Evolutionary conservation across 2,329 filamentous ascomycete species (phyloP).

Genomic region (Neonectria neomacrospora): DNA sequence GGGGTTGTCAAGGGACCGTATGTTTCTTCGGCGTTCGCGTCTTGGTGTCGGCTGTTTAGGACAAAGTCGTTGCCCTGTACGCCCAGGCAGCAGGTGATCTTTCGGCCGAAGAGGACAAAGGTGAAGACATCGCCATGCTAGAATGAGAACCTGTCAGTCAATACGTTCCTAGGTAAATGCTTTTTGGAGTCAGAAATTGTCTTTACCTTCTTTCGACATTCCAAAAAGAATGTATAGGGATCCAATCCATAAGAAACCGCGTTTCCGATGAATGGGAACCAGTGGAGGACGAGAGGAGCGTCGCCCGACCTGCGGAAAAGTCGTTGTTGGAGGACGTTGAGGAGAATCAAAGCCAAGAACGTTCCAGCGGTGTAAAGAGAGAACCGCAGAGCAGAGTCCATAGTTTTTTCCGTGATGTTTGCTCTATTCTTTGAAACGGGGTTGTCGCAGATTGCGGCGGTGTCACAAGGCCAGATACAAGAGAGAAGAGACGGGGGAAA

Average conservation of each 20-base stretch:
- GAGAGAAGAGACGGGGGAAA: background rate
- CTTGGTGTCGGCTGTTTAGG: slow-evolving; percentile 63
- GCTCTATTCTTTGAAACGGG: background rate
- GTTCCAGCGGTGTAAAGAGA: slow-evolving; percentile 16
- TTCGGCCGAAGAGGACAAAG: slow-evolving; percentile 63
- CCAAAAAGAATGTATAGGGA: slow-evolving; percentile 74
- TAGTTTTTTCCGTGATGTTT: background rate
- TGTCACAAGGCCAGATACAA: background rate
- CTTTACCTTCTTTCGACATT: slow-evolving; percentile 72
- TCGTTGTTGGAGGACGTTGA: slow-evolving; percentile 33
- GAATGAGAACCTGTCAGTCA: background rate
- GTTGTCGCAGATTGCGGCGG: background rate
- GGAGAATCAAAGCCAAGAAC: slow-evolving; percentile 16
- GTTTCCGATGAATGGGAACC: slow-evolving; percentile 73
- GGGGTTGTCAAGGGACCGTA: slow-evolving; percentile 63
- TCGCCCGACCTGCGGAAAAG: slow-evolving; percentile 38
- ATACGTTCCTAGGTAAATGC: fast-evolving
- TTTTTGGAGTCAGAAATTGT: background rate
- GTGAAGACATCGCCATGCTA: slow-evolving; percentile 66
- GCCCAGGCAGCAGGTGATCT: slow-evolving; percentile 62
- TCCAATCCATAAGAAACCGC: slow-evolving; percentile 79
- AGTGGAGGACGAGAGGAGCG: slow-evolving; percentile 69
- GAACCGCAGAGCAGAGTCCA: slow-evolving; percentile 21
- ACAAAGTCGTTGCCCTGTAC: slow-evolving; percentile 65
- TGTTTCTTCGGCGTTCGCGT: slow-evolving; percentile 66